Base-by-base conservation (phyloP, 2,329 filamentous ascomycete genomes). In the Paracoccidioides lutzii region DNA sequence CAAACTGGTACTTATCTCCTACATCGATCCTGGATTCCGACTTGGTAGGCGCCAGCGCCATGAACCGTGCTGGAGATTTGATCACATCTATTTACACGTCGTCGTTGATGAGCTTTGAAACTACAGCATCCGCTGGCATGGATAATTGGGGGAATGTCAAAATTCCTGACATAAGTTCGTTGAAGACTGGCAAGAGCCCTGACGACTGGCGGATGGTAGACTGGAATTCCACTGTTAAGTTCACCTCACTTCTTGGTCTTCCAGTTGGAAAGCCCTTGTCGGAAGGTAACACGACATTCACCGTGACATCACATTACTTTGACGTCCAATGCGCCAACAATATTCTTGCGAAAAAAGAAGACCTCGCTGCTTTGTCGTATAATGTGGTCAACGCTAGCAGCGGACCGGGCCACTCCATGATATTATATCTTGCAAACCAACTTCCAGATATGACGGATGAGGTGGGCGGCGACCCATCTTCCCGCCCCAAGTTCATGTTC, bases 1-100 rank as follows among this genome's bases (percentile, higher is more conserved):
- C 49, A 22, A 52, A 52, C 22, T 52, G 49, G 49, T 52, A 52
- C 41, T 5, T 52, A 28, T 52, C 49, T 14, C 49, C 49, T 7
- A 15, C 37, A 4, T 52, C 49, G 10, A 14, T 52, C 9, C 37
- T 9, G 5, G 49, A 52, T 41, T 41, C 49, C 22, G 37, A 35
- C 35, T 8, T 52, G 15, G n/a, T 10, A 12, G 37, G 49, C 10
- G 10, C 15, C 22, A 52, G 49, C 37, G 15, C 37, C 37, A 52
- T 52, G 5, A 38, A 52, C 37, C 32, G 35, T 12, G 22, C 37
- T 3, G 49, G 49, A 40, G 49, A 52, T 52, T 37, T 52, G 12
- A n/a, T 52, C 12, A 15, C 37, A 7, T 52, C 49, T 15, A 15
- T 52, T 15, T 52, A 52, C 15, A 42, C 37, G 22, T 52, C 49